Evolutionary conservation across 73 alveolate genomes (phyloP), one percentile per base, ranked within the genome.

Genomic region (Symbiodinium pilosum): DNA sequence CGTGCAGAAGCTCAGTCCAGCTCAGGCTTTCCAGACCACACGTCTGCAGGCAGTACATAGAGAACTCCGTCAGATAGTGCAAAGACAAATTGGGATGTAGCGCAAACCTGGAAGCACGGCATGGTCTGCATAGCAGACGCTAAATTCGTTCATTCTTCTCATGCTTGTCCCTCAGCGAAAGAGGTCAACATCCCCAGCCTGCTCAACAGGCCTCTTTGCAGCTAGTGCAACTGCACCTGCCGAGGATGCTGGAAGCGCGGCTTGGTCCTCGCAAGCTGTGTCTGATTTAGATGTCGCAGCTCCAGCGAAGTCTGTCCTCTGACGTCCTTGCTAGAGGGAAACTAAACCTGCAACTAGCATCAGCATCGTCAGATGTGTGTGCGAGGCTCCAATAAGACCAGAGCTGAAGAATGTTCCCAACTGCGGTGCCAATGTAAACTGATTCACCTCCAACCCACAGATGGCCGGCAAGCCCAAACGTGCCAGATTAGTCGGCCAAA

Each of bases 51-150:
- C 43, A 91, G 81, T 41, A 34, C 97, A 41, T 69, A 30, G 47
- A 91, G 97, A n/a, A 71, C 97, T 16, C 89, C 87, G 38, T 91
- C 97, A n/a, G 81, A 86, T 86, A 91, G 14, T 11, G 81, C 84
- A 43, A 91, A 91, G 32, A 91, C 97, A 91, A 91, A 91, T n/a
- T 88, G 89, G 52, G 52, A 85, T n/a, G 97, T 91, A 54, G 97
- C 97, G 40, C 88, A 69, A 43, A 91, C 97, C 97, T 91, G 77
- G 34, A 24, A n/a, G n/a, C n/a, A n/a, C n/a, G n/a, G n/a, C n/a
- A n/a, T n/a, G n/a, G n/a, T n/a, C n/a, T n/a, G n/a, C n/a, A n/a
- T n/a, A n/a, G n/a, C n/a, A n/a, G n/a, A n/a, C n/a, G n/a, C n/a
- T n/a, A n/a, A n/a, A n/a, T n/a, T n/a, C n/a, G n/a, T n/a, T n/a